phyloP scores from a whole-genome alignment of 1,139 yeast genomes.

The Ogataea hybrid region DNA sequence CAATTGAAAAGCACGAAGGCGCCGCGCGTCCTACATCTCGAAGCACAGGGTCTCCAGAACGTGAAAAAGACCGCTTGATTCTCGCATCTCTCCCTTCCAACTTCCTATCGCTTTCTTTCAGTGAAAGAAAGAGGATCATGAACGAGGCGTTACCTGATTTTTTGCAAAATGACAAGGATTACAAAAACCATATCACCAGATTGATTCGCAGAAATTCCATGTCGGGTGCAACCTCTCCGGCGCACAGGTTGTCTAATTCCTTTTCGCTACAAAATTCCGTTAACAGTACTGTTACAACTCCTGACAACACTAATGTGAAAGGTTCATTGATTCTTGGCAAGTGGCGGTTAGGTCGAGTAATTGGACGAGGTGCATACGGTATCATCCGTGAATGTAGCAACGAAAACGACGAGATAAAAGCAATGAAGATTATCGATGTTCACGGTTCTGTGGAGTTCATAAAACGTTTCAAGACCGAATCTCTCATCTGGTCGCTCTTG shows the following conservation, averaged over 20 bases:
- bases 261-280: constrained; percentile 17
- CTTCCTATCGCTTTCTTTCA: constrained; percentile 64
- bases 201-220: constrained; percentile 27
- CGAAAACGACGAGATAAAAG: constrained; percentile 40
- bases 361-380: constrained; percentile 94
- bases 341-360: constrained; percentile 67
- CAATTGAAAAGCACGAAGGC: constrained; percentile 15
- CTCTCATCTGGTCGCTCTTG: constrained; percentile 68
- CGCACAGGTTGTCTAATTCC: constrained; percentile 22
- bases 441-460: constrained; percentile 41
- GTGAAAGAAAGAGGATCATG: constrained; percentile 61
- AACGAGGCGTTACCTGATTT: constrained; percentile 51
- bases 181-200: constrained; percentile 32
- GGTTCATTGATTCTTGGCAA: constrained; percentile 57
- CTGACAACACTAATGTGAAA: constrained; percentile 47
- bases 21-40: constrained; percentile 20
- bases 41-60: constrained; percentile 29
- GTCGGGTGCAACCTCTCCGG: constrained; percentile 21
- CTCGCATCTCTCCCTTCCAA: constrained; percentile 46
- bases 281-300: constrained; percentile 7
- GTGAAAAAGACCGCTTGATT: constrained; percentile 24
- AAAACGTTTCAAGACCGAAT: constrained; percentile 65
- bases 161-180: constrained; percentile 26
- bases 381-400: constrained; percentile 62
- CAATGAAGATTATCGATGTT: constrained; percentile 73